A percentile compares a stretch with the other conserved stretches of the same genome.
These are phyloP conservation scores for Cyclaneusma minus DNA, from an alignment of 2,329 filamentous ascomycete species.

Conservation along the genomic window DNA sequence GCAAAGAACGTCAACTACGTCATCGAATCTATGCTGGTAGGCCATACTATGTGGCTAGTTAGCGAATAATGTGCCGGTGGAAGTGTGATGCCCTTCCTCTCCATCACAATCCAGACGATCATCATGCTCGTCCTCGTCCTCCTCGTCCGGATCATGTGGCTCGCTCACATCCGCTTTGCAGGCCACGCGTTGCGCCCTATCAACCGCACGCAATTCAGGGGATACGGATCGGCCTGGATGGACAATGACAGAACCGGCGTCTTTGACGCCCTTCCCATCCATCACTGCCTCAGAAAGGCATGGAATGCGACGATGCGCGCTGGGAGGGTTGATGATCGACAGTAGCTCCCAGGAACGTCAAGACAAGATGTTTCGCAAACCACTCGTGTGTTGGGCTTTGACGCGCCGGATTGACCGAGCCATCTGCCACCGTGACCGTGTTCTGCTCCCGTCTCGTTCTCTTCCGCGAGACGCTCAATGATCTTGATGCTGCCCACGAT, in stretches of 20 bases:
- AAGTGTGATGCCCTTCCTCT: conserved; percentile 59
- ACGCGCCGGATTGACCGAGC: too few relatives aligned
- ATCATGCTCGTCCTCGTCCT: conserved; percentile 13
- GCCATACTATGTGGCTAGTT: conserved; percentile 74
- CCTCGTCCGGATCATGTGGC: too few relatives aligned
- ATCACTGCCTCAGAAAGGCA: conserved; percentile 54
- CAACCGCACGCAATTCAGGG: conserved; percentile 49
- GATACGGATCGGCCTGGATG: conserved; percentile 56
- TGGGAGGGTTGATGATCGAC: conserved; percentile 39
- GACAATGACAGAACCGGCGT: conserved; percentile 52
- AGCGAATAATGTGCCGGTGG: conserved; percentile 78
- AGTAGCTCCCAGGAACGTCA: too few relatives aligned
- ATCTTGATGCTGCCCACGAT: conserved; percentile 31
- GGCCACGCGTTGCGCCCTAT: too few relatives aligned
- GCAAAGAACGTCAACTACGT: conserved; percentile 71
- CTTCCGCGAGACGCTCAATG: conserved; percentile 47
- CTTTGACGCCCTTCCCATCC: conserved; percentile 52
- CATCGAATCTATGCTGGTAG: conserved; percentile 63
- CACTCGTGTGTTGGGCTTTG: conserved; percentile 42
- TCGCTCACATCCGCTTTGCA: too few relatives aligned
- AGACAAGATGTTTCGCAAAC: conserved; percentile 7
- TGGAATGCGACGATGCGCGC: conserved; percentile 50
- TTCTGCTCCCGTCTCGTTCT: conserved; percentile 32
- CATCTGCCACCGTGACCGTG: too few relatives aligned
- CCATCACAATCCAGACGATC: conserved; percentile 29